Evolutionary conservation across 306 rosid species (phyloP).

Genomic region (Acacia crassicarpa): DNA sequence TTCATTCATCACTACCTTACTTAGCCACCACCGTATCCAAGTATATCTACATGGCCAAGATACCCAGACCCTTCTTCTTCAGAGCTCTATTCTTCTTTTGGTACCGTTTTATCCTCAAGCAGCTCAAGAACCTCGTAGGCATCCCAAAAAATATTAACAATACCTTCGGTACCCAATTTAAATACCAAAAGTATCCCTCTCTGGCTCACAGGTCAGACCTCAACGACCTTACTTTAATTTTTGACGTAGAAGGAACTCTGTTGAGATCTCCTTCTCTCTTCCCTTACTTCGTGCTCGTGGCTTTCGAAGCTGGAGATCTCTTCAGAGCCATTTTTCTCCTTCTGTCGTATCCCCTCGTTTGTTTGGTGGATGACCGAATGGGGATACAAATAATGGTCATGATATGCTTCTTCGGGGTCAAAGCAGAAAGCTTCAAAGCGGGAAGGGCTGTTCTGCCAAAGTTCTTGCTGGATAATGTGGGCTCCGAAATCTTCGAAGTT

Average conservation of each 20-base stretch:
- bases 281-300: slow-evolving; percentile 75
- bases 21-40: background rate
- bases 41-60: slow-evolving; percentile 3
- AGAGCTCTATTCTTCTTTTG: slow-evolving; percentile 44
- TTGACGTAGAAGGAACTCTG: slow-evolving; percentile 59
- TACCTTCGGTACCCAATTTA: slow-evolving; percentile 27
- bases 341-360: slow-evolving; percentile 52
- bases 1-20: background rate
- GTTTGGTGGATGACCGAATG: slow-evolving; percentile 41
- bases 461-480: slow-evolving; percentile 65
- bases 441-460: slow-evolving; percentile 73
- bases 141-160: slow-evolving; percentile 36
- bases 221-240: slow-evolving; percentile 37
- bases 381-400: slow-evolving; percentile 68
- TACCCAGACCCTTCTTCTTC: slow-evolving; percentile 47
- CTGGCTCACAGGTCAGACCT: slow-evolving; percentile 42
- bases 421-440: slow-evolving; percentile 44
- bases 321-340: slow-evolving; percentile 53
- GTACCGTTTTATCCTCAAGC: slow-evolving; percentile 42
- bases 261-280: slow-evolving; percentile 53
- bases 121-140: slow-evolving; percentile 10
- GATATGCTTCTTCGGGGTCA: slow-evolving; percentile 73
- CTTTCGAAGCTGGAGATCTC: slow-evolving; percentile 71
- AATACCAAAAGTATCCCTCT: slow-evolving; percentile 34
- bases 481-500: slow-evolving; percentile 54